Conservation (phyloP, 805 yeast species). For the Wickerhamiella spandovensis region DNA sequence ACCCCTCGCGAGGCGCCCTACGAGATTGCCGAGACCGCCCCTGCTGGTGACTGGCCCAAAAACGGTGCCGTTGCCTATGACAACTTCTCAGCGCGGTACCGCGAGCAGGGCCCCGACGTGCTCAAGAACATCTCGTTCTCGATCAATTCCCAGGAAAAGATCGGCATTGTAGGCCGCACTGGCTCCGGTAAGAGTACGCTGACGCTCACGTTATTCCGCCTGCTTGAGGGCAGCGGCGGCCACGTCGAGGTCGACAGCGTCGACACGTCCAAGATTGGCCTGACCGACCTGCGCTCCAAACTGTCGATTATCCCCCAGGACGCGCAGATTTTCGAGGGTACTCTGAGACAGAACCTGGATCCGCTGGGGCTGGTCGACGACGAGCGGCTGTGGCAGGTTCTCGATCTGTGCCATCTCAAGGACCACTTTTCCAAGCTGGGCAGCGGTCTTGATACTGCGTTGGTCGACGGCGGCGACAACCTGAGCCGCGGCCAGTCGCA, state of each 20-base stretch:
- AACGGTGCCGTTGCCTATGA: constrained; percentile 55
- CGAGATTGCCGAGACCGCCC: constrained; percentile 50
- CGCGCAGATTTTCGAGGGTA: constrained; percentile 82
- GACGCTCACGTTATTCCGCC: constrained; percentile 70
- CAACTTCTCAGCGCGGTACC: constrained; percentile 65
- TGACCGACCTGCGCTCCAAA: constrained; percentile 61
- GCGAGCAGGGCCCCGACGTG: constrained; percentile 66
- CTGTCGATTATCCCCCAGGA: constrained; percentile 88
- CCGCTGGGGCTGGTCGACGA: constrained; percentile 58
- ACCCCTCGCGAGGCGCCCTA: constrained; percentile 77
- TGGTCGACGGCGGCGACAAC: constrained; percentile 63
- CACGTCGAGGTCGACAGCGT: constrained; percentile 57
- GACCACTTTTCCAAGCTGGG: constrained; percentile 45
- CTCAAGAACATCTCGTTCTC: constrained; percentile 51
- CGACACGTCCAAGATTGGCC: constrained; percentile 55
- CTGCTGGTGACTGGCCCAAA: constrained; percentile 60
- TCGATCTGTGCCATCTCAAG: constrained; percentile 68
- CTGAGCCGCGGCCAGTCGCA: constrained; percentile 76
- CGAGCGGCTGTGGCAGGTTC: constrained; percentile 62
- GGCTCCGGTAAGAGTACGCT: constrained; percentile 91
- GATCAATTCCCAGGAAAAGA: constrained; percentile 62
- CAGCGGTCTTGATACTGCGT: constrained; percentile 35
- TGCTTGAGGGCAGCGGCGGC: constrained; percentile 64
- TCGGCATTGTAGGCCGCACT: constrained; percentile 93
- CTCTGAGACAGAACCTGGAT: constrained; percentile 74